Percentiles rank a stretch among this genome's conserved stretches.
phyloP scores from a whole-genome alignment of 2,329 filamentous ascomycete species.

The Trichoderma gracile region DNA sequence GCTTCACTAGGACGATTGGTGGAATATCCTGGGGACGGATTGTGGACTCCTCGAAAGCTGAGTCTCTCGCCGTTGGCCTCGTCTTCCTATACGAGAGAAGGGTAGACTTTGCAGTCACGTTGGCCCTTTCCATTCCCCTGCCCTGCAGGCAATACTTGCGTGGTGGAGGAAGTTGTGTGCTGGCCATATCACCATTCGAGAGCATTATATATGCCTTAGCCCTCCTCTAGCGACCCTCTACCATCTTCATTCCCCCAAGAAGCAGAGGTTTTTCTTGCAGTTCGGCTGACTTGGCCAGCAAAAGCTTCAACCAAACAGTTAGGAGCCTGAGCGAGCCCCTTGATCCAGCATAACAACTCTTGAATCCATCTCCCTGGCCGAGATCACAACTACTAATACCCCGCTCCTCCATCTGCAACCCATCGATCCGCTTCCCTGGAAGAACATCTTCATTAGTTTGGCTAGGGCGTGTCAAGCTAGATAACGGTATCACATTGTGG shows the following conservation, averaged over 20 bases:
- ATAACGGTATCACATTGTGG: constrained; percentile 7
- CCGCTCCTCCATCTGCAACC: not conserved
- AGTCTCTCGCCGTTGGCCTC: not conserved
- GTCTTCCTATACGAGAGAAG: not conserved
- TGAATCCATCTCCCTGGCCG: not conserved
- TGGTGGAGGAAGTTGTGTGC: not conserved
- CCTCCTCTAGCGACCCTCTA: not conserved
- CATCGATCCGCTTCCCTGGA: not conserved
- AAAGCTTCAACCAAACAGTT: not conserved
- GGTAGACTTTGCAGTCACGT: not conserved
- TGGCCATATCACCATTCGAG: not conserved
- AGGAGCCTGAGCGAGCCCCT: constrained; percentile 7
- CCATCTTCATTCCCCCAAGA: not conserved
- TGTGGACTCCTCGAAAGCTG: constrained; percentile 2
- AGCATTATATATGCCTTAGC: not conserved
- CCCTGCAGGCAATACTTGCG: not conserved
- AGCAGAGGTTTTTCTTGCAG: not conserved
- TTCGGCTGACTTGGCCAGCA: constrained; percentile 9
- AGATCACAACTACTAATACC: not conserved
- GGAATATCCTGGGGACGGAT: not conserved
- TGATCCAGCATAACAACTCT: not conserved
- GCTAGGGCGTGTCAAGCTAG: not conserved
- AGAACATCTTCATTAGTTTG: not conserved
- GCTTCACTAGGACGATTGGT: not conserved
- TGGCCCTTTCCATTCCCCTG: not conserved